Conservation (phyloP, 495 filamentous ascomycete genomes). For the Aspergillus sclerotiicarbonarius region DNA sequence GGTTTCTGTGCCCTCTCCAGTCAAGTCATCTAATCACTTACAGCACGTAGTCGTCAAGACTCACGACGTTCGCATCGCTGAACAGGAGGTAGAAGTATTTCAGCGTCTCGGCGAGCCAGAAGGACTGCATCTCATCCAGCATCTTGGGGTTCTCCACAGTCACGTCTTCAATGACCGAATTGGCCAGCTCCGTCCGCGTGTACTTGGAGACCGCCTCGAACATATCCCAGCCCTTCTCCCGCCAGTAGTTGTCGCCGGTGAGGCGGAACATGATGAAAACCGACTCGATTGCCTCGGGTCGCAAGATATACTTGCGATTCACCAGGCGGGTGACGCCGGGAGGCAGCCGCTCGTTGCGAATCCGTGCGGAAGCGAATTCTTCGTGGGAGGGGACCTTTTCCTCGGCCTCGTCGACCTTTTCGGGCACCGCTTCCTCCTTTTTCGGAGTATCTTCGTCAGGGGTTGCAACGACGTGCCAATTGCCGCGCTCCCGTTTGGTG, state of each 20-base stretch:
- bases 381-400: slow-evolving; percentile 45
- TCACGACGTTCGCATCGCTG: slow-evolving; percentile 66
- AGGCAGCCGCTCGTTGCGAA: slow-evolving; percentile 62
- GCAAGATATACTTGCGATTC: slow-evolving; percentile 70
- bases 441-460: slow-evolving; percentile 1
- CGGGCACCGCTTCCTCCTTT: slow-evolving; percentile 3
- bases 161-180: slow-evolving; percentile 75
- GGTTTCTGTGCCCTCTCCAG: background rate
- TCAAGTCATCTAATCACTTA: slow-evolving; percentile 31
- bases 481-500: slow-evolving; percentile 20
- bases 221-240: slow-evolving; percentile 88
- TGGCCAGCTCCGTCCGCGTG: slow-evolving; percentile 64
- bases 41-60: slow-evolving; percentile 82
- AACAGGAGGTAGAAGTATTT: slow-evolving; percentile 83
- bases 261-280: slow-evolving; percentile 96
- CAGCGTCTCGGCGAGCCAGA: slow-evolving; percentile 73
- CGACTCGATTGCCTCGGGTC: slow-evolving; percentile 91
- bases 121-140: slow-evolving; percentile 53
- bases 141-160: slow-evolving; percentile 45
- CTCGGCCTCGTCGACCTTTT: slow-evolving; percentile 11
- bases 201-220: slow-evolving; percentile 68
- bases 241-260: slow-evolving; percentile 77
- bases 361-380: slow-evolving; percentile 59
- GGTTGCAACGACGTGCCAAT: slow-evolving; percentile 21
- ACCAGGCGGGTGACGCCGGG: slow-evolving; percentile 62